Conservation (phyloP, 2,329 filamentous ascomycete genomes). For the Colletotrichum kahawae region DNA sequence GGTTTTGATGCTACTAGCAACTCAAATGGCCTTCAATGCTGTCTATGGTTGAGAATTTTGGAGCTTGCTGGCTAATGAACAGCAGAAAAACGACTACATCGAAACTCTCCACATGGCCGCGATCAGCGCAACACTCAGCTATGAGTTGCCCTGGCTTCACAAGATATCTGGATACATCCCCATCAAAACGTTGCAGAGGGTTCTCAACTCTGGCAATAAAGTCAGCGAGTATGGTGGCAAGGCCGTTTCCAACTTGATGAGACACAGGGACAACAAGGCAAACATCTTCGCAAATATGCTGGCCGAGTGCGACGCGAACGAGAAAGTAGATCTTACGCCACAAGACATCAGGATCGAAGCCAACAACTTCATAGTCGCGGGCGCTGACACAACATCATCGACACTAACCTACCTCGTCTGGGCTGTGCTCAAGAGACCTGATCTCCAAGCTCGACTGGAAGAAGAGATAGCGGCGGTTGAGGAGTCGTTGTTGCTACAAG, state of each 20-base stretch:
- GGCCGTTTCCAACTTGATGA: not conserved
- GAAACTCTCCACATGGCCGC: not conserved
- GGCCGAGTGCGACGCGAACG: not conserved
- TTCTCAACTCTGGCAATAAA: not conserved
- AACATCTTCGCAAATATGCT: not conserved
- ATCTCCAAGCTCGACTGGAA: constrained; percentile 34
- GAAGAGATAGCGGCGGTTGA: constrained; percentile 31
- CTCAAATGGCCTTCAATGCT: not conserved
- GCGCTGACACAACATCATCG: constrained; percentile 55
- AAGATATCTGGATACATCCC: not conserved
- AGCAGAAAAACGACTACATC: not conserved
- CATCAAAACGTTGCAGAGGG: not conserved
- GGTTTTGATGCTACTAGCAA: rapidly evolving
- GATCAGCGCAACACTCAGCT: not conserved
- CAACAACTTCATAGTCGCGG: constrained; percentile 50
- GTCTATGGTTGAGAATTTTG: not conserved
- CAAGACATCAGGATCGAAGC: constrained; percentile 46
- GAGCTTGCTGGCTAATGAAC: not conserved
- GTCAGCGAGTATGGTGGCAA: not conserved
- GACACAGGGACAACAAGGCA: not conserved
- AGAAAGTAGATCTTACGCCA: not conserved
- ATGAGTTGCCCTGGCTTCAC: not conserved
- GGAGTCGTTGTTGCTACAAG: constrained; percentile 24
- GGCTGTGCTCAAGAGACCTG: constrained; percentile 35
- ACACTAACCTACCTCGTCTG: constrained; percentile 54